Percentiles rank a stretch among this genome's conserved stretches.
Conservation (phyloP, 805 yeast genomes). For the Candida cerambycidarum region DNA sequence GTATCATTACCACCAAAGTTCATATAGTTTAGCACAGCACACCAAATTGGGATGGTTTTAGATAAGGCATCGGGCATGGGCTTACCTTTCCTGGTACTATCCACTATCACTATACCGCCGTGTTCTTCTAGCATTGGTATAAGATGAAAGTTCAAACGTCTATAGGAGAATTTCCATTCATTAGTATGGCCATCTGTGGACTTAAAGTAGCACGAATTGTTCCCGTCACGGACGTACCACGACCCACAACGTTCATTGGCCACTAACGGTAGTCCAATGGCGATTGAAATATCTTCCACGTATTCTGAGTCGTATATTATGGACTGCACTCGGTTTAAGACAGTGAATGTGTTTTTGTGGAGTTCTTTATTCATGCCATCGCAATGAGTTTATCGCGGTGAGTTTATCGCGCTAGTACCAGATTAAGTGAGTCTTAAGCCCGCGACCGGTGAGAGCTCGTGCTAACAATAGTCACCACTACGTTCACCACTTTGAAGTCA, state of each 20-base stretch:
- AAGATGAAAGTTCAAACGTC: slow-evolving; percentile 75
- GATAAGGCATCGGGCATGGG: slow-evolving; percentile 82
- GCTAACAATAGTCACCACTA: too few relatives aligned
- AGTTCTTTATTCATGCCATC: slow-evolving; percentile 39
- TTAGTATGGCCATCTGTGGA: slow-evolving; percentile 89
- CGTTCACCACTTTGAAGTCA: too few relatives aligned
- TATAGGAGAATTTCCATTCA: slow-evolving; percentile 74
- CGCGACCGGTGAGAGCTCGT: too few relatives aligned
- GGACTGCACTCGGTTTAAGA: slow-evolving; percentile 67
- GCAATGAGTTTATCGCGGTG: neutral
- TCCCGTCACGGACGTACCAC: slow-evolving; percentile 64
- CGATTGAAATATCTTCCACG: slow-evolving; percentile 30
- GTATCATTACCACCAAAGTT: slow-evolving; percentile 29
- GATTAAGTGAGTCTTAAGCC: too few relatives aligned
- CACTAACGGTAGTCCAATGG: slow-evolving; percentile 40
- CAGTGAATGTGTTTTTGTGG: slow-evolving; percentile 49
- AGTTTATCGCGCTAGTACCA: too few relatives aligned
- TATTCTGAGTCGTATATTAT: slow-evolving; percentile 61
- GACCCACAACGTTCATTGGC: slow-evolving; percentile 86
- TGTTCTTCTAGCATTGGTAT: slow-evolving; percentile 44
- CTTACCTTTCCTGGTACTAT: slow-evolving; percentile 85
- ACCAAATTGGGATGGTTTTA: slow-evolving; percentile 91
- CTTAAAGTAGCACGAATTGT: slow-evolving; percentile 69
- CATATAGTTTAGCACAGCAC: slow-evolving; percentile 67
- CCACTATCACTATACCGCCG: slow-evolving; percentile 63